Evolutionary conservation across 202 grass and related monocot species (phyloP), one percentile per base, ranked within the genome.

Genomic region (Setaria viridis): DNA sequence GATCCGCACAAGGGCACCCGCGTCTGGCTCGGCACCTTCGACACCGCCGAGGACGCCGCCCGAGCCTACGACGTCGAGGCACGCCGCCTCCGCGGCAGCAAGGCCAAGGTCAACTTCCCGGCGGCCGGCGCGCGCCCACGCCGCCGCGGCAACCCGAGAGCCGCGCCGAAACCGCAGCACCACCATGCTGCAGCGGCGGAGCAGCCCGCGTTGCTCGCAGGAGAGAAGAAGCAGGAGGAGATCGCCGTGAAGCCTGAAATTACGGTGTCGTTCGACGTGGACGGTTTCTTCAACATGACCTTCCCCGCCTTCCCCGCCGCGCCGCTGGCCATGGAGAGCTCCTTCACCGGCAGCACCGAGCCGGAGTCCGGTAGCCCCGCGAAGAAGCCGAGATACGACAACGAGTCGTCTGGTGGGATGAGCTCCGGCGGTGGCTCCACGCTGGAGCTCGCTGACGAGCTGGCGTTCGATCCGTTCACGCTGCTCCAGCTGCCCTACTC

Each of bases 1-100:
- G 96, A 99, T 62, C 96, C 96, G 70, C 82, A 95, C 82, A 99
- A 99, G 91, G 96, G 88, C 84, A 80, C 80, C 15, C 85, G 88
- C 25, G 88, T 93, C 72, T 93, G 91, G 91, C 91, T 93, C 57
- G 91, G 91, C 81, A 93, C 91, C 35, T 93, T 88, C 88, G 11
- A 74, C 72, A 88, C 88, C 42, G 71, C 88, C 65, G 88, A 93
- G 35, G 81, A 88, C 10, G 91, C 88, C 48, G 88, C 88, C 48
- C 91, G 88, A 0, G 88, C 91, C 29, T 90, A 93, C 81, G 88
- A 93, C 62, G 77, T 62, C 74, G 84, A 84, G 77, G 88, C 91
- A 0, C 81, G 70, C 65, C 87, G 88, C 77, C 81, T 93, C 16
- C 91, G 88, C 50, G 91, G 91, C 21, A 85, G 69, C 74, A 93